Evolutionary conservation across 331 rosid genomes (phyloP).

Genomic region (Phaseolus coccineus): DNA sequence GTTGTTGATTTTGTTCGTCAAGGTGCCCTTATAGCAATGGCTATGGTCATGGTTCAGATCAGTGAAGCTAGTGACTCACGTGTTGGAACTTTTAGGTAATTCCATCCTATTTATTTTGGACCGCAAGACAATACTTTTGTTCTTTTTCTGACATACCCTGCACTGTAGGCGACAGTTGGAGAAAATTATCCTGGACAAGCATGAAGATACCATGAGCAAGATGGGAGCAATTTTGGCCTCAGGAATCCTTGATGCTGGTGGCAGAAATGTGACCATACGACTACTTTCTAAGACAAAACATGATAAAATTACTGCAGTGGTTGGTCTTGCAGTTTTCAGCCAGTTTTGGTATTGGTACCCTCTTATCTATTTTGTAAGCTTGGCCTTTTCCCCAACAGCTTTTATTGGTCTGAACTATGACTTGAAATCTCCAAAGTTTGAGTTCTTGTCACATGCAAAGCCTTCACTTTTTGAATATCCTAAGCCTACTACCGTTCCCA

Average conservation of each 20-base stretch:
- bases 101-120: constrained; percentile 13
- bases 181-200: constrained; percentile 96
- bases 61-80: constrained; percentile 98
- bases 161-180: constrained; percentile 89
- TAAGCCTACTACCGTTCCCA: constrained; percentile 82
- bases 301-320: constrained; percentile 94
- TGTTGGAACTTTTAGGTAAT: constrained; percentile 92
- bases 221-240: constrained; percentile 99
- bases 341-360: constrained; percentile 99
- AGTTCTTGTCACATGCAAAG: constrained; percentile 90
- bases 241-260: constrained; percentile 99
- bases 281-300: constrained; percentile 94
- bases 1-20: constrained; percentile 99
- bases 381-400: constrained; percentile 95
- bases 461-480: constrained; percentile 97
- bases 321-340: constrained; percentile 99
- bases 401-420: constrained; percentile 89
- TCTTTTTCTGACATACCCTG: constrained; percentile 26
- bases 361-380: constrained; percentile 88
- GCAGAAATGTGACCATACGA: constrained; percentile 95
- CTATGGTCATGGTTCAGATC: constrained; percentile 98
- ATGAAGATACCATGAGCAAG: constrained; percentile 99
- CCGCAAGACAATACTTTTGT: not conserved
- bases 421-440: constrained; percentile 89
- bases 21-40: constrained; percentile 99